Evolutionary conservation across 192 early-diverging fungal genomes (phyloP), one percentile per base, ranked within the genome.

Genomic region (Entomortierella parvispora): DNA sequence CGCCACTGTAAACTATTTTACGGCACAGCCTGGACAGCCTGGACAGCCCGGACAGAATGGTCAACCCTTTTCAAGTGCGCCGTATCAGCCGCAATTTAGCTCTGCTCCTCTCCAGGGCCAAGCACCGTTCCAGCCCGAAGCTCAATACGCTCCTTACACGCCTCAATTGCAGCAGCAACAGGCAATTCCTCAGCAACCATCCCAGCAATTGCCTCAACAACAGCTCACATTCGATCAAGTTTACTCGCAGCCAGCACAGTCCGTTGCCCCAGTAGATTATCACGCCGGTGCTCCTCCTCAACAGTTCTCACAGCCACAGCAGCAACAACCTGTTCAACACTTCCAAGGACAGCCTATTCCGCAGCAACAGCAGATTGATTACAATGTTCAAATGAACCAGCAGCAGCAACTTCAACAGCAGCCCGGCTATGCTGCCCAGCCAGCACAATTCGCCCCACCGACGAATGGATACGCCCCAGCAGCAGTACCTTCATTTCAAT

Each of bases 301-400:
- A 42, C 85, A 65, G 29, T 71, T 67, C 40, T 67, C 18, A 7
- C 71, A 67, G 33, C 81, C 80, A 47, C 79, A 58, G 4, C 53
- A 65, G 15, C 62, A 82, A 49, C 79, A 56, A 33, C 63, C 33
- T 22, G 11, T 53, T 18, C 71, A 20, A 54, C 61, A 62, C 17
- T 17, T 23, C 47, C 47, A 37, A 26, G 25, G 12, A 28, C 25
- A 26, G 28, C 58, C 46, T 1, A 11, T 20, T 34, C 53, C 46
- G 22, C 72, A 62, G 52, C 63, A 51, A 15, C 69, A 59, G 49
- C 62, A 72, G 15, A 18, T 18, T 6, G 47, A 49, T 23, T 14
- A 12, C 37, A 60, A 20, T 42, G 15, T 0, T 17, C 58, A 40
- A 12, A 48, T 44, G 14, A 68, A 61, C 20, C 68, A 58, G 37